Percentiles rank a stretch among this genome's conserved stretches.
These are phyloP conservation scores for Penicillium simplicissimum DNA, from an alignment of 495 filamentous ascomycete species.

Conservation along the genomic window DNA sequence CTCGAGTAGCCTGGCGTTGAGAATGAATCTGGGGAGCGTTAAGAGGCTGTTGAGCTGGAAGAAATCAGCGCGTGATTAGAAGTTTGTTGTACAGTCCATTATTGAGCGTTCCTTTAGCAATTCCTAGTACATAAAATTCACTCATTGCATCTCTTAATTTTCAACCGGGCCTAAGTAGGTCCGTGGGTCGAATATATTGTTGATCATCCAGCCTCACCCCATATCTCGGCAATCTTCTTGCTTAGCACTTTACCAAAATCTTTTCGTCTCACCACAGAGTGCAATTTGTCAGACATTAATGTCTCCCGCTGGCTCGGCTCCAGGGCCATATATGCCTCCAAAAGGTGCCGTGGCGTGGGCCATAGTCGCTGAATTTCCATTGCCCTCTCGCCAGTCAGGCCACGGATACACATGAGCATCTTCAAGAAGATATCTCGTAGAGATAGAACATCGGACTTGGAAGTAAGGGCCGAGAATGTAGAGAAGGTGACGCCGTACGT, in stretches of 20 bases:
- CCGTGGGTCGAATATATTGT: neutral
- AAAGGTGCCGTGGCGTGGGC: conserved; percentile 68
- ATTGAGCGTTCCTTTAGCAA: neutral
- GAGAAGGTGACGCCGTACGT: conserved; percentile 69
- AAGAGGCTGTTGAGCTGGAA: conserved; percentile 23
- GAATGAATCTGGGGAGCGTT: conserved; percentile 39
- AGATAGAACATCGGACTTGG: conserved; percentile 72
- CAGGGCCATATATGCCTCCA: conserved; percentile 64
- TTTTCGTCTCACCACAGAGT: conserved; percentile 62
- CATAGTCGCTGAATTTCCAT: conserved; percentile 76
- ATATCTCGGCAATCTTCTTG: conserved; percentile 72
- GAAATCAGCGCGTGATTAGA: conserved; percentile 6
- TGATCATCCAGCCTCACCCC: conserved; percentile 49
- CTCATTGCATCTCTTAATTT: neutral
- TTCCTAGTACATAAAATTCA: neutral
- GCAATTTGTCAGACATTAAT: conserved; percentile 55
- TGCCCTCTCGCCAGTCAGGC: conserved; percentile 79
- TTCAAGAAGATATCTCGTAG: conserved; percentile 77
- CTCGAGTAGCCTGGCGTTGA: conserved; percentile 67
- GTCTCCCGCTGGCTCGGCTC: conserved; percentile 47
- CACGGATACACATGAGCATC: conserved; percentile 83
- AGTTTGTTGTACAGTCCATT: neutral
- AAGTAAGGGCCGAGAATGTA: conserved; percentile 68
- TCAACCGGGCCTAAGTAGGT: neutral
- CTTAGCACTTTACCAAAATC: conserved; percentile 65